Conservation (phyloP, 2,329 filamentous ascomycete species). For the Lasiodiplodia citricola region DNA sequence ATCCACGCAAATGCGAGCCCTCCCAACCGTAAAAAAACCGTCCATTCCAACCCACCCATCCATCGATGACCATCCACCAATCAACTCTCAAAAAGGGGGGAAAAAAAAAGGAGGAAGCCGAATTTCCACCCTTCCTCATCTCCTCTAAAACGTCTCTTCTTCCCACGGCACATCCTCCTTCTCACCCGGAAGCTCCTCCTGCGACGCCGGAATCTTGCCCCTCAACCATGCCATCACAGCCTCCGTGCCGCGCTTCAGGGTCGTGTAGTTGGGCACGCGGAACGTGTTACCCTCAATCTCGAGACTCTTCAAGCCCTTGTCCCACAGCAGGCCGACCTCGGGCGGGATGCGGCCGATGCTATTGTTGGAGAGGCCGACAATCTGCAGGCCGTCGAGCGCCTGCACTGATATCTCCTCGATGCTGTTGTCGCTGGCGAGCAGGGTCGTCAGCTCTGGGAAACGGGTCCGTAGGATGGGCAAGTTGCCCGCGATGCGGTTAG, state of each 20-base stretch:
- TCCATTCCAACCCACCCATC: neutral
- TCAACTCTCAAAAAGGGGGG: neutral
- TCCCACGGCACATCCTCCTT: neutral
- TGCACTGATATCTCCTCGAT: conserved; percentile 75
- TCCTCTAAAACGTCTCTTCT: conserved; percentile 11
- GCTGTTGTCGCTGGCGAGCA: conserved; percentile 81
- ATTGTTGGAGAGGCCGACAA: conserved; percentile 83
- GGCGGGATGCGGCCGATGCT: conserved; percentile 83
- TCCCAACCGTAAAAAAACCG: neutral
- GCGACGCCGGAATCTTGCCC: conserved; percentile 64
- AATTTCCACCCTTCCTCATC: neutral
- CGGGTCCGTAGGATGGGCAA: conserved; percentile 69
- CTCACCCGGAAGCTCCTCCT: conserved; percentile 29
- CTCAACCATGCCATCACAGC: conserved; percentile 81
- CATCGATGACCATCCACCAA: neutral
- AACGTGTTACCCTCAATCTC: conserved; percentile 88
- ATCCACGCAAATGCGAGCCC: neutral
- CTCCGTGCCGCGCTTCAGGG: conserved; percentile 86
- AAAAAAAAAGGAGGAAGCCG: neutral
- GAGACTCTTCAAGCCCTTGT: conserved; percentile 64
- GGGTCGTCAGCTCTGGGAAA: conserved; percentile 73
- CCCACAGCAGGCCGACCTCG: conserved; percentile 76
- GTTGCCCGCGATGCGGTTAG: conserved; percentile 74
- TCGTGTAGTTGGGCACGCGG: conserved; percentile 80
- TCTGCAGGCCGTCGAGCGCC: conserved; percentile 72